Conservation (phyloP, 495 filamentous ascomycete species). For the Penicillium egyptiacum region DNA sequence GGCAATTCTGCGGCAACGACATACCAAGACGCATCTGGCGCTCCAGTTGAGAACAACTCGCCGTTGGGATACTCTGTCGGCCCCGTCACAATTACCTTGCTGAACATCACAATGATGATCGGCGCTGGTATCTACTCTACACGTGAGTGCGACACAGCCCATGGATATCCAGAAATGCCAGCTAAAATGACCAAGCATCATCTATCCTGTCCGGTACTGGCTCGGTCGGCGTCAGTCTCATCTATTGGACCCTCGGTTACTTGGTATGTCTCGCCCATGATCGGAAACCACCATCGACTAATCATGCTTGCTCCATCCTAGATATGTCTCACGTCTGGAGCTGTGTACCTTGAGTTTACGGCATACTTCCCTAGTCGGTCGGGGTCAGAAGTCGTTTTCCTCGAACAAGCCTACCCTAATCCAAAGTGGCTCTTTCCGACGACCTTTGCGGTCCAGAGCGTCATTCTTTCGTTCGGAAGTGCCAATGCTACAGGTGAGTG, state of each 20-base stretch:
- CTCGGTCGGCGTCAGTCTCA: conserved; percentile 52
- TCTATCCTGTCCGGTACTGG: conserved; percentile 47
- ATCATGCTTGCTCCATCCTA: conserved; percentile 10
- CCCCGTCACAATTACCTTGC: conserved; percentile 51
- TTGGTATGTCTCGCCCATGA: conserved; percentile 22
- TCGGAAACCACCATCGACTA: background rate
- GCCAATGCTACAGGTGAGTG: conserved; percentile 8
- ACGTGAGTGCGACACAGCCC: conserved; percentile 13
- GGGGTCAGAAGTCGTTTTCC: conserved; percentile 55
- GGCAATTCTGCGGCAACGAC: conserved; percentile 48
- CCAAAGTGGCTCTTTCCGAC: conserved; percentile 53
- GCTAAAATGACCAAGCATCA: conserved; percentile 37
- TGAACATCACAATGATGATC: conserved; percentile 59
- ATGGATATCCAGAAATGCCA: background rate
- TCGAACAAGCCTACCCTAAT: conserved; percentile 57
- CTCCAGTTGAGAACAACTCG: conserved; percentile 53
- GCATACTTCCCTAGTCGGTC: conserved; percentile 56
- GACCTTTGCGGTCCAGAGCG: conserved; percentile 50
- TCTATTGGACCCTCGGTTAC: conserved; percentile 54
- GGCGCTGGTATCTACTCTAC: conserved; percentile 58
- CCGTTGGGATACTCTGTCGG: conserved; percentile 56
- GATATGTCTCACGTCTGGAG: conserved; percentile 53
- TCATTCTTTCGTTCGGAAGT: conserved; percentile 24
- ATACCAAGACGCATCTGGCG: conserved; percentile 56
- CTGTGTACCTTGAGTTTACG: conserved; percentile 53